A percentile compares a stretch with the other conserved stretches of the same genome.
Evolutionary conservation across 768 basidiomycete genomes (phyloP).

Genomic region (Chalciporus pseudorubinellus): DNA sequence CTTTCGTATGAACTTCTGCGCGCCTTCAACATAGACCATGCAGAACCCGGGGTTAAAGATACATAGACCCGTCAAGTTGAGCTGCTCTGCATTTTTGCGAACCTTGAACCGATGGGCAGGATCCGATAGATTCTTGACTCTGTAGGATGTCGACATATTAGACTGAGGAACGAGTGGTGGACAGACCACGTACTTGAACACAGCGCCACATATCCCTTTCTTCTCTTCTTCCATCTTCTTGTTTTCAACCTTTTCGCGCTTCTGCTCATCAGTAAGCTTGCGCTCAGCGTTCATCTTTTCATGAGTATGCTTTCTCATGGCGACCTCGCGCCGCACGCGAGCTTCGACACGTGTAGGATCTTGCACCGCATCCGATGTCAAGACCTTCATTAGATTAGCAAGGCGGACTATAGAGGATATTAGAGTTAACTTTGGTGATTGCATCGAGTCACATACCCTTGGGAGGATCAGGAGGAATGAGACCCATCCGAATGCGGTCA

Average conservation of each 20-base stretch:
- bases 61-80: constrained; percentile 82
- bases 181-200: constrained; percentile 75
- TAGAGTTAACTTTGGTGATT: neutral
- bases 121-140: constrained; percentile 86
- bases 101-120: constrained; percentile 95
- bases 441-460: constrained; percentile 59
- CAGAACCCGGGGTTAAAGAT: constrained; percentile 89
- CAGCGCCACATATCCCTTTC: constrained; percentile 76
- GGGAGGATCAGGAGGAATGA: constrained; percentile 90
- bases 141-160: neutral
- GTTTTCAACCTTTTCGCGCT: constrained; percentile 79
- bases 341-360: constrained; percentile 98
- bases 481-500: constrained; percentile 93
- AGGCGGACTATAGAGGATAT: constrained; percentile 64
- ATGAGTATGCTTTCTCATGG: constrained; percentile 82
- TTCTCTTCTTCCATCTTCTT: constrained; percentile 89
- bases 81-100: constrained; percentile 92
- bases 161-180: neutral
- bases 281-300: constrained; percentile 93
- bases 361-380: constrained; percentile 94
- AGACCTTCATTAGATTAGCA: constrained; percentile 94
- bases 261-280: constrained; percentile 88
- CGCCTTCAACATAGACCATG: constrained; percentile 93
- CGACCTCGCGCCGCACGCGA: constrained; percentile 89
- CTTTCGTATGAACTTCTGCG: constrained; percentile 75